Conservation (phyloP, 179 eudicot genomes). For the Sideroxylon spinosum region DNA sequence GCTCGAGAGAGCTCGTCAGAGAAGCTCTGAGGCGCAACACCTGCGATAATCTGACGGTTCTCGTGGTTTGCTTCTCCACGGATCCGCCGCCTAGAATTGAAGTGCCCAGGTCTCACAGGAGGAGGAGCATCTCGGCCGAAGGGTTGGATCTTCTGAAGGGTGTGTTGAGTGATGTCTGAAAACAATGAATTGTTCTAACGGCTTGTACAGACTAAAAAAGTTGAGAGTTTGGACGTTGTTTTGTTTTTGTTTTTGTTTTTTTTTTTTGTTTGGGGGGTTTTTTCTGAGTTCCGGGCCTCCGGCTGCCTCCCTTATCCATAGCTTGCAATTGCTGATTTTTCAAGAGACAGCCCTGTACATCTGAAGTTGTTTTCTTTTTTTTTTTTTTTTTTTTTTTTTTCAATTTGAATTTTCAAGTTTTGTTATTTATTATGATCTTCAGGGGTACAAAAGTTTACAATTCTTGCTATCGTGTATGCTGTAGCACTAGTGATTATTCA, state of each 20-base stretch:
- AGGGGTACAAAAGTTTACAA: neutral
- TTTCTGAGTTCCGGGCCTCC: slow-evolving; percentile 13
- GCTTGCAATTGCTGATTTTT: slow-evolving; percentile 2
- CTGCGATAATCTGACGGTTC: slow-evolving; percentile 55
- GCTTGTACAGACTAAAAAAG: slow-evolving; percentile 3
- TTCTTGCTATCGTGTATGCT: too few relatives aligned
- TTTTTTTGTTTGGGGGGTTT: neutral
- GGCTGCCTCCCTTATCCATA: neutral
- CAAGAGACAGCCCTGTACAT: slow-evolving; percentile 6
- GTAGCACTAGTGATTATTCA: too few relatives aligned
- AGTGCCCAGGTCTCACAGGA: slow-evolving; percentile 38
- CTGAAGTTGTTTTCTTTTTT: neutral
- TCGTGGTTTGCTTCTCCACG: slow-evolving; percentile 49
- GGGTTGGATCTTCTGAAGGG: slow-evolving; percentile 59
- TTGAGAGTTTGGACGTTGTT: neutral
- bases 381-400: neutral
- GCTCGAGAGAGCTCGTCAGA: slow-evolving; percentile 40
- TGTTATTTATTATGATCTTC: neutral
- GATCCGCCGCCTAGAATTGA: slow-evolving; percentile 50
- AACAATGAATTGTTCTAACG: neutral
- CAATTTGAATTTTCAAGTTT: neutral
- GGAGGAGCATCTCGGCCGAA: slow-evolving; percentile 62
- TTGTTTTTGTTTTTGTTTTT: neutral
- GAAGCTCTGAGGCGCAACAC: slow-evolving; percentile 54
- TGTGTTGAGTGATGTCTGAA: slow-evolving; percentile 30